Evolutionary conservation across 768 basidiomycete species (phyloP), one percentile per base, ranked within the genome.

Genomic region (Lyophyllum atratum): DNA sequence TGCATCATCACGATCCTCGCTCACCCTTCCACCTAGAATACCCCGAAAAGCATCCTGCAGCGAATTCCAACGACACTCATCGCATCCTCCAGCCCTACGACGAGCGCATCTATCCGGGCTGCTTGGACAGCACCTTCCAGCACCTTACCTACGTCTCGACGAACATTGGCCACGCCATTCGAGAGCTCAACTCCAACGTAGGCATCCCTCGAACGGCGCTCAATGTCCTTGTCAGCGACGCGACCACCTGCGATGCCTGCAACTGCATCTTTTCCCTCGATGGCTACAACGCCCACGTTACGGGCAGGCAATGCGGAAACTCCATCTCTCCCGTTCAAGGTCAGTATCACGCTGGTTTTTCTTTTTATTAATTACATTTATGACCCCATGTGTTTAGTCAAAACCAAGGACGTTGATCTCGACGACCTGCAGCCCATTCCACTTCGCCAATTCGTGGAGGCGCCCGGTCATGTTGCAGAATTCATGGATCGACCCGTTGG

Each of bases 401-500:
- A 31, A 31, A 5, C 5, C 29, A 31, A 31, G 11, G 29, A 31
- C 5, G 29, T 31, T 31, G 29, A 31, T 11, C 29, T 31, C 11
- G 29, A 31, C 11, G 29, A 31, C 11, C 6, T 31, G 29, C 29
- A 31, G 29, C 29, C 29, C 29, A 31, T 31, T 31, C 29, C 29
- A 31, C 29, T 31, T 31, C 29, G 29, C 6, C 29, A 31, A 31
- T 31, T 31, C 11, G 29, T 31, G 29, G 29, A 31, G 29, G 6
- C 29, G 29, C 29, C 29, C 6, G 29, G 29, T 31, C 29, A 31
- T 11, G 29, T 31, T 11, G 11, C 29, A 5, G 29, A 31, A 11
- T 31, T 6, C 29, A 31, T 31, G 29, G 49, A 63, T 37, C 49
- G n/a, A 2, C 48, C 48, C 7, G 34, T 60, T 22, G 55, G 58